These are phyloP conservation scores for Macrolepiota fuliginosa DNA, from an alignment of 768 basidiomycete species.

Conservation along the genomic window DNA sequence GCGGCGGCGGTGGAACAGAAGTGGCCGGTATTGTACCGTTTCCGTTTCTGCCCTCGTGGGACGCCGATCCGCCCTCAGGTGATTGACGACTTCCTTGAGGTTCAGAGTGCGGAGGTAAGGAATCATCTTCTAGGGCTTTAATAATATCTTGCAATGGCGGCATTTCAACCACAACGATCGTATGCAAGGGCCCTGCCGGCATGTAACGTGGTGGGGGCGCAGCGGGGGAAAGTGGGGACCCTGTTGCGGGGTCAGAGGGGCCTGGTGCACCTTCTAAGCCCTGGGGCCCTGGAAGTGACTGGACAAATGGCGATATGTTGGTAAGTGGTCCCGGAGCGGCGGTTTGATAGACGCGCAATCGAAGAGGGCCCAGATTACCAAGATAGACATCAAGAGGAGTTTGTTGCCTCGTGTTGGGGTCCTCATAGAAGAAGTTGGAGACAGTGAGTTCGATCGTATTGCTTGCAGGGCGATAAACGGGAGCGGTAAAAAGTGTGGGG, in stretches of 20 bases:
- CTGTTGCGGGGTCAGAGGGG: conserved; percentile 26
- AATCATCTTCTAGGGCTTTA: conserved; percentile 75
- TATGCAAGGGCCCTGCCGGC: conserved; percentile 58
- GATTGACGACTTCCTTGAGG: conserved; percentile 35
- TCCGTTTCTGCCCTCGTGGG: conserved; percentile 24
- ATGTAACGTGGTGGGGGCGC: conserved; percentile 48
- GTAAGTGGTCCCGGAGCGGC: conserved; percentile 68
- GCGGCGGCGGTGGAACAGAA: conserved; percentile 28
- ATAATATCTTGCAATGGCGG: conserved; percentile 75
- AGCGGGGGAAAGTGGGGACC: conserved; percentile 26
- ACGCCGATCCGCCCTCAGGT: conserved; percentile 23
- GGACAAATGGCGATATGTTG: conserved; percentile 59
- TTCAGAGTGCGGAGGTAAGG: conserved; percentile 39
- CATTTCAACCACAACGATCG: conserved; percentile 84
- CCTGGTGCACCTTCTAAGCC: conserved; percentile 26
- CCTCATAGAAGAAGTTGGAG: conserved; percentile 84
- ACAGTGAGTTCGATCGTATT: conserved; percentile 83
- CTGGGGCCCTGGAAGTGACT: conserved; percentile 37
- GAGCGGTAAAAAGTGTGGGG: conserved; percentile 81
- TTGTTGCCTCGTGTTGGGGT: conserved; percentile 60
- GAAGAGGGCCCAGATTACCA: conserved; percentile 84
- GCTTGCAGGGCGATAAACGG: conserved; percentile 64
- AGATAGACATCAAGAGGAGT: conserved; percentile 86
- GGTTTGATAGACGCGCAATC: conserved; percentile 74
- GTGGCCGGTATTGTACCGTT: conserved; percentile 16